A percentile compares a stretch with the other conserved stretches of the same genome.
Evolutionary conservation across 176 grass and related monocot genomes (phyloP).

Genomic region (Phyllostachys edulis): DNA sequence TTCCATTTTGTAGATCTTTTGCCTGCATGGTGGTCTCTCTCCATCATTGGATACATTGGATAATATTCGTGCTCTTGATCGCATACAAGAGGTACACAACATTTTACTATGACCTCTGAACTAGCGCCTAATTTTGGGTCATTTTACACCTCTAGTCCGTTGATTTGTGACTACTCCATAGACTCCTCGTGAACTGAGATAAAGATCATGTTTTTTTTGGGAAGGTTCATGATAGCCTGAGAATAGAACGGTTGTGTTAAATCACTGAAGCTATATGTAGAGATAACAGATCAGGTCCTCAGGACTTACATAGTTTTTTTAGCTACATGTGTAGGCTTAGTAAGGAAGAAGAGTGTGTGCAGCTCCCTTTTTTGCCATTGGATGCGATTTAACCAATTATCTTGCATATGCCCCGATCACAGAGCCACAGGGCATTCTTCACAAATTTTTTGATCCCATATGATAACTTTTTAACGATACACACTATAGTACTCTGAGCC

Average conservation of each 20-base stretch:
- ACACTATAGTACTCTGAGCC: background rate
- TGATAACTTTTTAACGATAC: background rate
- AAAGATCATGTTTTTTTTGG: background rate
- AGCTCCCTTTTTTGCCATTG: background rate
- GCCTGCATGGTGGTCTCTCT: constrained; percentile 96
- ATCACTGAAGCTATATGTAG: constrained; percentile 8
- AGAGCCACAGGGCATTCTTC: background rate
- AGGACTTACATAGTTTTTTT: background rate
- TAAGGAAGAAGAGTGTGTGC: background rate
- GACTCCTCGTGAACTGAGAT: background rate
- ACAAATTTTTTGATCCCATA: background rate
- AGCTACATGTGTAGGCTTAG: constrained; percentile 4
- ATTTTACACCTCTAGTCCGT: background rate
- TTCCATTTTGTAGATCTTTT: constrained; percentile 69
- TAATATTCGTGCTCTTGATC: constrained; percentile 88
- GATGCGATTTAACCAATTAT: background rate
- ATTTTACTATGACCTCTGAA: constrained; percentile 1
- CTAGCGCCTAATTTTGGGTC: constrained; percentile 14
- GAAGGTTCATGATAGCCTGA: background rate
- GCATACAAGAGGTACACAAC: constrained; percentile 85
- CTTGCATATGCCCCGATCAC: background rate
- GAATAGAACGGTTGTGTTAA: background rate
- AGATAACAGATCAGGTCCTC: background rate
- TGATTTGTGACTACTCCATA: constrained; percentile 11
- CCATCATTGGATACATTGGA: constrained; percentile 98